Evolutionary conservation across 495 filamentous ascomycete species (phyloP).

Genomic region (Penicillium soppii): DNA sequence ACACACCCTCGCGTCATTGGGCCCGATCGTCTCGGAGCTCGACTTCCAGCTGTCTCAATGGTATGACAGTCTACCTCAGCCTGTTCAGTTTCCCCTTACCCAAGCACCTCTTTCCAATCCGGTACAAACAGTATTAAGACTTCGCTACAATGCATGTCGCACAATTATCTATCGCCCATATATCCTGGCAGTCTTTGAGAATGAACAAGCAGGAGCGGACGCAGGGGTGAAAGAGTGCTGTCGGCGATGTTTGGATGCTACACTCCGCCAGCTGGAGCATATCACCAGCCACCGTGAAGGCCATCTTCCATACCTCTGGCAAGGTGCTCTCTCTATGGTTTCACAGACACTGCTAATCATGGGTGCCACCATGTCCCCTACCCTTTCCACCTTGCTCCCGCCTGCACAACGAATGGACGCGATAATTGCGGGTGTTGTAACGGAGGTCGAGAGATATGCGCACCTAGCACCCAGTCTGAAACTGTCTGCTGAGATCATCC

Average conservation of each 20-base stretch:
- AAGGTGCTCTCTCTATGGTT: constrained; percentile 78
- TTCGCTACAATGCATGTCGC: constrained; percentile 80
- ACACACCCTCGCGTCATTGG: constrained; percentile 65
- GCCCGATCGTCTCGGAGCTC: constrained; percentile 74
- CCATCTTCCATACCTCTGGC: constrained; percentile 85
- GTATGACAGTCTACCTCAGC: constrained; percentile 73
- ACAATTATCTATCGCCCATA: constrained; percentile 85
- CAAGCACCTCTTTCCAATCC: constrained; percentile 63
- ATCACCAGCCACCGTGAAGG: constrained; percentile 78
- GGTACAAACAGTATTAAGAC: constrained; percentile 73
- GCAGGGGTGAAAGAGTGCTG: constrained; percentile 71
- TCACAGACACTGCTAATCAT: constrained; percentile 78
- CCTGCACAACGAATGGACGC: constrained; percentile 62
- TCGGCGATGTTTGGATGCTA: constrained; percentile 78
- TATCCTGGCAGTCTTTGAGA: constrained; percentile 75
- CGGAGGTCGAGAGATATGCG: constrained; percentile 69
- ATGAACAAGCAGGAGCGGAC: constrained; percentile 69
- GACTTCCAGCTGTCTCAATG: constrained; percentile 81
- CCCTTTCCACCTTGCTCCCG: constrained; percentile 65
- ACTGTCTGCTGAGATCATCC: constrained; percentile 72
- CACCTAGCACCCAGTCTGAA: constrained; percentile 73
- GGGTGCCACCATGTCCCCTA: constrained; percentile 80
- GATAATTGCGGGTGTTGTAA: constrained; percentile 72
- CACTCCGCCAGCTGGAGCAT: constrained; percentile 75
- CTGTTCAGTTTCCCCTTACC: constrained; percentile 73